phyloP scores from a whole-genome alignment of 2,329 filamentous ascomycete species.

The Fusarium sp. region DNA sequence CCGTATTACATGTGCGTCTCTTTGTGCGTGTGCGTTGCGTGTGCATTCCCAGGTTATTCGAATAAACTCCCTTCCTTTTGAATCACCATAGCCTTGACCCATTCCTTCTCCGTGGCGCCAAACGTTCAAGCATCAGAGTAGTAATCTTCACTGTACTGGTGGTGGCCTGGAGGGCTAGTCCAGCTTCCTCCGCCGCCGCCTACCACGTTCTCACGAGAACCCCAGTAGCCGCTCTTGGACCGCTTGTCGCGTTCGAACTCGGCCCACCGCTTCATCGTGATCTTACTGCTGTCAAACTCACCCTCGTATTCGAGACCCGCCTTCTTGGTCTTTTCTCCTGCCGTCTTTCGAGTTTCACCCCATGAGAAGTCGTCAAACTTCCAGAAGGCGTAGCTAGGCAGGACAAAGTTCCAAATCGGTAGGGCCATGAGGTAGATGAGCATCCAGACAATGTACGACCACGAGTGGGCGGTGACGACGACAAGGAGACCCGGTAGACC shows the following conservation, averaged over 20 bases:
- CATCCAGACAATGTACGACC: conserved; percentile 97
- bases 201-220: conserved; percentile 62
- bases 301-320: conserved; percentile 89
- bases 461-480: conserved; percentile 90
- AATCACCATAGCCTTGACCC: conserved; percentile 30
- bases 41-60: conserved; percentile 29
- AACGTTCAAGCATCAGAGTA: conserved; percentile 61
- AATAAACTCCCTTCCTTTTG: conserved; percentile 38
- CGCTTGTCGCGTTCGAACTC: conserved; percentile 86
- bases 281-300: conserved; percentile 98
- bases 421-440: conserved; percentile 92
- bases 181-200: conserved; percentile 55
- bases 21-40: conserved; percentile 22
- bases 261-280: conserved; percentile 98
- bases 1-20: conserved; percentile 43
- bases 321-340: conserved; percentile 89
- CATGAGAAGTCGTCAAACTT: conserved; percentile 99
- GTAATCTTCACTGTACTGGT: conserved; percentile 66
- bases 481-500: conserved; percentile 94
- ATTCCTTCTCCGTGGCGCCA: conserved; percentile 24
- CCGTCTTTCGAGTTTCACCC: conserved; percentile 97
- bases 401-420: conserved; percentile 96
- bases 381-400: conserved; percentile 96
- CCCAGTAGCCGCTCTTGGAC: conserved; percentile 63
- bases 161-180: conserved; percentile 57